Base-by-base conservation (phyloP, 2,329 filamentous ascomycete species). In the Berkeleyomyces rouxiae region DNA sequence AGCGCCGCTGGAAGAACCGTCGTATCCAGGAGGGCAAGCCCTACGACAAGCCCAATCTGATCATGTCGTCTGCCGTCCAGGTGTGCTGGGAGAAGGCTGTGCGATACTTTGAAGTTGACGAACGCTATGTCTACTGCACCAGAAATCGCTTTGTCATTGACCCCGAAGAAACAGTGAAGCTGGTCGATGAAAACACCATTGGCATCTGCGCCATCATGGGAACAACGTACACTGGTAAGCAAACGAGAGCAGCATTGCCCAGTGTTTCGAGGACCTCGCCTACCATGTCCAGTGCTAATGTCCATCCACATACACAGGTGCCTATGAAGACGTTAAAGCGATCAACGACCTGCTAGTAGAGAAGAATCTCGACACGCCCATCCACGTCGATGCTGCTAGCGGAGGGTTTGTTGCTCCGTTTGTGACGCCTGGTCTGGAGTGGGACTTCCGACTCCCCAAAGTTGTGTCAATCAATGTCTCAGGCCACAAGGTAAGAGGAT, bases 81-180 rank as follows among this genome's bases (percentile, higher is more conserved):
- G 92, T 96, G 47, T 96, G 90, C 79, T 96, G 91, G 91, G 90
- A 96, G 74, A 96, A 96, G 78, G 86, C 87, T 0, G 83, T 86
- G 3, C 81, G 90, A 60, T 95, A 95, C 76, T 93, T 95, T 69
- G 92, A 97, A 70, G 82, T 96, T 49, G 92, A 96, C 68, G 91
- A 96, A 78, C 89, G 88, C 74, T 90, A 81, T 7, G 82, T 85
- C 40, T 84, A 82, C 72, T 86, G 83, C 73, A 80, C 80, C 0
- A 73, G 74, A 1, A 79, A 83, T 0, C 77, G 83, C 65, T 86
- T 77, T 68, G 81, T 85, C 61, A 81, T 86, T 65, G 83, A 86
- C 68, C 83, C 83, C 0, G 73, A 79, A 66, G 74, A 85, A 74
- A 79, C 82, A 1, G 82, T 85, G 4, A 71, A 76, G 37, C 72